Conservation (phyloP, 2,329 filamentous ascomycete species). For the Sclerotinia borealis region DNA sequence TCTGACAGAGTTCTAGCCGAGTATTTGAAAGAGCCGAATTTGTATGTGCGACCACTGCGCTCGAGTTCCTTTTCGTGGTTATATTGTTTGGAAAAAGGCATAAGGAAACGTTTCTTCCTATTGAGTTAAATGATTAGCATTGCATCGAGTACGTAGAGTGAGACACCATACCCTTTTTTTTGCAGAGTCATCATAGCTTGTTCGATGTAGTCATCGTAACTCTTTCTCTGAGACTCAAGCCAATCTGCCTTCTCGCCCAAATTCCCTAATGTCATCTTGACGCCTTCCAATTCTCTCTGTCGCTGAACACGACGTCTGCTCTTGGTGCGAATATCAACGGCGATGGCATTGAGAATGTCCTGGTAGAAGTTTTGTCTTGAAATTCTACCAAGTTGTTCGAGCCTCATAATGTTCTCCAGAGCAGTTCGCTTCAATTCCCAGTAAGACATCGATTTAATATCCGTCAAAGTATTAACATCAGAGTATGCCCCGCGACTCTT, state of each 20-base stretch:
- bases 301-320: slow-evolving; percentile 87
- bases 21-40: slow-evolving; percentile 98
- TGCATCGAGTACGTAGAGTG: background rate
- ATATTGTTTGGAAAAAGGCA: slow-evolving; percentile 98
- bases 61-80: slow-evolving; percentile 96
- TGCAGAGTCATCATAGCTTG: slow-evolving; percentile 96
- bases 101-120: slow-evolving; percentile 83
- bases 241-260: slow-evolving; percentile 84
- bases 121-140: slow-evolving; percentile 18
- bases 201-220: slow-evolving; percentile 98
- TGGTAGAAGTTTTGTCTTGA: slow-evolving; percentile 87
- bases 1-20: slow-evolving; percentile 81
- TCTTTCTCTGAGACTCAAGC: slow-evolving; percentile 91
- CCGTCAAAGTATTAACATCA: slow-evolving; percentile 75
- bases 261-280: slow-evolving; percentile 67
- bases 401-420: slow-evolving; percentile 84
- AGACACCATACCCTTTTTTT: slow-evolving; percentile 69
- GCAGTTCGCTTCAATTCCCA: slow-evolving; percentile 88
- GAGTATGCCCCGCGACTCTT: slow-evolving; percentile 80
- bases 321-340: slow-evolving; percentile 94
- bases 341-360: slow-evolving; percentile 95
- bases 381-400: slow-evolving; percentile 84
- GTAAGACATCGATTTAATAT: slow-evolving; percentile 85
- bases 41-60: slow-evolving; percentile 84
- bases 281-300: slow-evolving; percentile 82